phyloP scores from a whole-genome alignment of 306 rosid genomes.

The Adenanthera pavonina region DNA sequence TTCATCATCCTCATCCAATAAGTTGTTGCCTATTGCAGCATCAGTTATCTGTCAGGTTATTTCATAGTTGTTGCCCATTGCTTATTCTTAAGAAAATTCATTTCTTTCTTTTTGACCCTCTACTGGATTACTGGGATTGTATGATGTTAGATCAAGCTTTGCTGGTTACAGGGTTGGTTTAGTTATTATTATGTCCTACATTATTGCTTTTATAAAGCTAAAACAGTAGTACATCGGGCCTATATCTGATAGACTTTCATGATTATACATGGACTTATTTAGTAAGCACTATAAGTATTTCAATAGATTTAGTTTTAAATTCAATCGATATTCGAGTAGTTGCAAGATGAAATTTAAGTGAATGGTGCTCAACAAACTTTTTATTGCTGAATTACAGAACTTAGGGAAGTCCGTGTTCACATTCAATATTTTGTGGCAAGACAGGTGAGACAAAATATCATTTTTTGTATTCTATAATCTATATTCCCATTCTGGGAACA shows the following conservation, averaged over 20 bases:
- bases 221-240: constrained; percentile 41
- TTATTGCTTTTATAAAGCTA: not conserved
- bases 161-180: constrained; percentile 11
- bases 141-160: constrained; percentile 42
- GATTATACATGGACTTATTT: constrained; percentile 31
- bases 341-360: constrained; percentile 20
- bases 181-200: constrained; percentile 21
- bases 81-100: not conserved
- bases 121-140: constrained; percentile 49
- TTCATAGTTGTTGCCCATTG: constrained; percentile 44
- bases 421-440: constrained; percentile 54
- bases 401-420: constrained; percentile 60
- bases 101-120: constrained; percentile 39
- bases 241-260: constrained; percentile 42
- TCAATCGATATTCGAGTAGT: constrained; percentile 27
- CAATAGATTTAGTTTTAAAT: constrained; percentile 34
- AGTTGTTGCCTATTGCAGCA: constrained; percentile 54
- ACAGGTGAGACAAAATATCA: constrained; percentile 60
- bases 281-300: constrained; percentile 18
- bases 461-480: constrained; percentile 44
- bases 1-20: constrained; percentile 48
- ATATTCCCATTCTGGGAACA: too few relatives aligned
- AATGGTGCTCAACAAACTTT: constrained; percentile 32
- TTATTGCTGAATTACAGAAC: constrained; percentile 64
- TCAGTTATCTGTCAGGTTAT: constrained; percentile 52